A percentile compares a stretch with the other conserved stretches of the same genome.
phyloP scores from a whole-genome alignment of 1,284 basidiomycete species.

The Ustilago trichophora region DNA sequence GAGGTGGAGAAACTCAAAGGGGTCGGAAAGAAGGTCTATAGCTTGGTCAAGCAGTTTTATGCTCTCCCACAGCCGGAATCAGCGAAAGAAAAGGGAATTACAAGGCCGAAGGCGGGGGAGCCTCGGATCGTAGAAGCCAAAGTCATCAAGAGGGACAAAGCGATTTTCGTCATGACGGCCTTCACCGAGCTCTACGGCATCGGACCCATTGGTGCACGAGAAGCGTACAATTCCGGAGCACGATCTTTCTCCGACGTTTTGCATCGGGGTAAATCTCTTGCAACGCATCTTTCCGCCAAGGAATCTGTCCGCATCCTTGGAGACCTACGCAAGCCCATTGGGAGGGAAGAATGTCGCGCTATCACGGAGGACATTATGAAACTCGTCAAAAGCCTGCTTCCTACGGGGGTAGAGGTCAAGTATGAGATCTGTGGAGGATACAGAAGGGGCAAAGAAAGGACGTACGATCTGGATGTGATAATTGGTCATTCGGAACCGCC shows the following conservation, averaged over 20 bases:
- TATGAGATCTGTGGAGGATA: slow-evolving; percentile 56
- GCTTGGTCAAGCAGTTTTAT: slow-evolving; percentile 53
- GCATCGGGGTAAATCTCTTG: slow-evolving; percentile 33
- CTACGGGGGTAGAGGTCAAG: slow-evolving; percentile 10
- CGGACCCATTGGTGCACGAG: slow-evolving; percentile 52
- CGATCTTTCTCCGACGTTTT: slow-evolving; percentile 55
- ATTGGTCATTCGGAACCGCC: slow-evolving; percentile 28
- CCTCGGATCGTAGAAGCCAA: slow-evolving; percentile 56
- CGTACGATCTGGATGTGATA: slow-evolving; percentile 55
- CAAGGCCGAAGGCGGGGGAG: not conserved
- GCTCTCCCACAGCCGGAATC: no score
- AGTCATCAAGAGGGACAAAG: slow-evolving; percentile 49
- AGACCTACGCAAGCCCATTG: slow-evolving; percentile 44
- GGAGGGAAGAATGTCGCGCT: slow-evolving; percentile 36
- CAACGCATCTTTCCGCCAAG: slow-evolving; percentile 33
- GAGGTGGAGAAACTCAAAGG: slow-evolving; percentile 55
- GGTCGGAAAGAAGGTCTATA: slow-evolving; percentile 56
- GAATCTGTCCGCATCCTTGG: slow-evolving; percentile 51
- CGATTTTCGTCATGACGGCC: slow-evolving; percentile 46
- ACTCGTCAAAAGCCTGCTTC: slow-evolving; percentile 14
- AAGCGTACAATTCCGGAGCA: slow-evolving; percentile 57
- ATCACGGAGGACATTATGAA: slow-evolving; percentile 40
- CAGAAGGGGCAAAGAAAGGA: slow-evolving; percentile 45
- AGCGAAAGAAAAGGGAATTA: no score
- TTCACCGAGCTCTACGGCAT: slow-evolving; percentile 62